These are phyloP conservation scores for Alternaria sp. DNA, from an alignment of 2,329 filamentous ascomycete genomes.

Conservation along the genomic window DNA sequence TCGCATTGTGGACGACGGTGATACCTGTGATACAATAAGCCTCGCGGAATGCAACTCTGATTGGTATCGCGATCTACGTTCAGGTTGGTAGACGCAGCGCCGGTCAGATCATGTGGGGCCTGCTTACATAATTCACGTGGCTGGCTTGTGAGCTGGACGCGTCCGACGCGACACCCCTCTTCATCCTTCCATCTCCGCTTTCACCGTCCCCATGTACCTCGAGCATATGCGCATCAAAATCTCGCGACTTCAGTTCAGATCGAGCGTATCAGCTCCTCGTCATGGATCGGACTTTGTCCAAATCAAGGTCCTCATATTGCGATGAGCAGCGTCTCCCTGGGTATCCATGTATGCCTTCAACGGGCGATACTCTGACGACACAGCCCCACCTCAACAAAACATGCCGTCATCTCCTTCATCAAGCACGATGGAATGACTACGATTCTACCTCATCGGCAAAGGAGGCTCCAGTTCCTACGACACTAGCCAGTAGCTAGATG, in stretches of 20 bases:
- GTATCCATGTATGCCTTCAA: neutral
- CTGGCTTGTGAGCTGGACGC: neutral
- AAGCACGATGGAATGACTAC: neutral
- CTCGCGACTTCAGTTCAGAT: neutral
- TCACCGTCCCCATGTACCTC: neutral
- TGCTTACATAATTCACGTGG: neutral
- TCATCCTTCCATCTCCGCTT: neutral
- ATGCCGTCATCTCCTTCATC: neutral
- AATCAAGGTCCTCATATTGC: neutral
- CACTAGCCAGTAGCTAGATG: neutral
- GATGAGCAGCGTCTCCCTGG: neutral
- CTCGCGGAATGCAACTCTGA: neutral
- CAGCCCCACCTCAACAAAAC: neutral
- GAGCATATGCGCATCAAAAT: neutral
- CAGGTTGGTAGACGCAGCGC: neutral
- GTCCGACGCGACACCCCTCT: neutral
- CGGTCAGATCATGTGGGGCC: neutral
- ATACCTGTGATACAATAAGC: neutral
- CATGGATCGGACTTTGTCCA: neutral
- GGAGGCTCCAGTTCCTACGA: neutral
- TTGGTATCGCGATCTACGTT: neutral
- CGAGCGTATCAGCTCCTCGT: neutral
- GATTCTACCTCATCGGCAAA: neutral
- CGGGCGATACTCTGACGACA: neutral
- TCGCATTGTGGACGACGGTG: neutral